Evolutionary conservation across 306 rosid species (phyloP).

Genomic region (Chamaecrista fasciculata): DNA sequence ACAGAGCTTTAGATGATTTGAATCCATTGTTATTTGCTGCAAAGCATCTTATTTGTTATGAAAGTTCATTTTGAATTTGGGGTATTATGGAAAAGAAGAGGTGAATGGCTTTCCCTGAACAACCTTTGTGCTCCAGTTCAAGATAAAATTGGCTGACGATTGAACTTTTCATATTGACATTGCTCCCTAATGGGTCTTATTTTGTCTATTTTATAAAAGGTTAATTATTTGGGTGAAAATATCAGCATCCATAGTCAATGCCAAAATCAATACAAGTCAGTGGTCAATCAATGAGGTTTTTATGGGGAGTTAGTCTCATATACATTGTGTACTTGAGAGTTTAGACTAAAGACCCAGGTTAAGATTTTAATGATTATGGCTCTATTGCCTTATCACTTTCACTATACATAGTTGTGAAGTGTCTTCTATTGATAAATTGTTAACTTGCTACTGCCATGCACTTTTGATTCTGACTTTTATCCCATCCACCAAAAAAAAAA

Average conservation of each 20-base stretch:
- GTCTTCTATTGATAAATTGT: too few relatives aligned
- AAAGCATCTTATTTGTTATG: background rate
- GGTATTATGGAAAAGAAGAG: conserved; percentile 24
- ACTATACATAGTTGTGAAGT: too few relatives aligned
- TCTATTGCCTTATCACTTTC: too few relatives aligned
- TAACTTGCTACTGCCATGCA: too few relatives aligned
- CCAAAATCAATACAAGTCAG: background rate
- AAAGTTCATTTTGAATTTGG: background rate
- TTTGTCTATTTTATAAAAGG: background rate
- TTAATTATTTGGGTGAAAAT: conserved; percentile 22
- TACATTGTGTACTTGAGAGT: too few relatives aligned
- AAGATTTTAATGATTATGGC: too few relatives aligned
- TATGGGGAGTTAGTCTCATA: too few relatives aligned
- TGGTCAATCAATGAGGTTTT: background rate
- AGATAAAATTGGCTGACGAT: background rate
- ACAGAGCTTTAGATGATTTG: background rate
- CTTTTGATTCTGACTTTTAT: too few relatives aligned
- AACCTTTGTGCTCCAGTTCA: background rate
- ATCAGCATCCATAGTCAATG: conserved; percentile 2
- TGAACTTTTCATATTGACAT: conserved; percentile 1
- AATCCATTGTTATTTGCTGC: background rate
- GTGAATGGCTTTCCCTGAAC: conserved; percentile 16
- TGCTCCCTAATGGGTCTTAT: conserved; percentile 6
- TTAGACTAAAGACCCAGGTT: too few relatives aligned
- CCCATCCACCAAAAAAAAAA: too few relatives aligned